phyloP scores from a whole-genome alignment of 2,329 filamentous ascomycete genomes.

The Aspergillus japonicus region DNA sequence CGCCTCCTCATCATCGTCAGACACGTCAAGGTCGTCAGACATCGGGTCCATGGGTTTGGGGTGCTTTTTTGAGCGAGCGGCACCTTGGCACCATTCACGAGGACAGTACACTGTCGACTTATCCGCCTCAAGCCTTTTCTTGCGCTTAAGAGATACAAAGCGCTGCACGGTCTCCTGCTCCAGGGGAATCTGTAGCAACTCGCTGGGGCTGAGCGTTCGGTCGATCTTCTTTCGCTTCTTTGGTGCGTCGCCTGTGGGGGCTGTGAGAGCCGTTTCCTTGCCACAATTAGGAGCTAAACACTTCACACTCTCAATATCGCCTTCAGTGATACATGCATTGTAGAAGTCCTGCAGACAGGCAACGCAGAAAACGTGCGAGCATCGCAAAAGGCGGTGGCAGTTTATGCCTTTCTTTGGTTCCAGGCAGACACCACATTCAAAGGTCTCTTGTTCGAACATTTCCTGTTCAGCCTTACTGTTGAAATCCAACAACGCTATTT shows the following conservation, averaged over 20 bases:
- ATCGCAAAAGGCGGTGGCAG: slow-evolving; percentile 80
- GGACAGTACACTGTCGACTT: slow-evolving; percentile 92
- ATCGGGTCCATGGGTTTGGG: slow-evolving; percentile 68
- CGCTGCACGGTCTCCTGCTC: slow-evolving; percentile 72
- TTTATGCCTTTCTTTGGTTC: slow-evolving; percentile 84
- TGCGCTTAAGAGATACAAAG: slow-evolving; percentile 87
- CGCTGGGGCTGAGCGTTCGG: slow-evolving; percentile 72
- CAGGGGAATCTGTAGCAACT: slow-evolving; percentile 75
- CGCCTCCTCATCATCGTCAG: slow-evolving; percentile 55
- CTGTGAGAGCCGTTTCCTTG: slow-evolving; percentile 52
- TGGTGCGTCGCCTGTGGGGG: slow-evolving; percentile 15
- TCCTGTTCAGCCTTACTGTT: slow-evolving; percentile 71
- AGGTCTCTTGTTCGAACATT: slow-evolving; percentile 79
- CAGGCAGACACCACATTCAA: slow-evolving; percentile 83
- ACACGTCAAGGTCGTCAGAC: slow-evolving; percentile 48
- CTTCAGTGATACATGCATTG: slow-evolving; percentile 80
- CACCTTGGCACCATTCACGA: slow-evolving; percentile 86
- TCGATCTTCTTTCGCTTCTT: slow-evolving; percentile 61
- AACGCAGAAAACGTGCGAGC: slow-evolving; percentile 87
- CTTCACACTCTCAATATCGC: slow-evolving; percentile 73
- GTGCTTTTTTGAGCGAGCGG: slow-evolving; percentile 73
- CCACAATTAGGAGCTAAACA: slow-evolving; percentile 80
- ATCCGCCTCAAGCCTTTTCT: slow-evolving; percentile 86
- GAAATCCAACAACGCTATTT: slow-evolving; percentile 73
- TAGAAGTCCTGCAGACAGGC: slow-evolving; percentile 89